These are phyloP conservation scores for Saccharomyces hybrid DNA, from an alignment of 1,139 yeast species.

Conservation along the genomic window DNA sequence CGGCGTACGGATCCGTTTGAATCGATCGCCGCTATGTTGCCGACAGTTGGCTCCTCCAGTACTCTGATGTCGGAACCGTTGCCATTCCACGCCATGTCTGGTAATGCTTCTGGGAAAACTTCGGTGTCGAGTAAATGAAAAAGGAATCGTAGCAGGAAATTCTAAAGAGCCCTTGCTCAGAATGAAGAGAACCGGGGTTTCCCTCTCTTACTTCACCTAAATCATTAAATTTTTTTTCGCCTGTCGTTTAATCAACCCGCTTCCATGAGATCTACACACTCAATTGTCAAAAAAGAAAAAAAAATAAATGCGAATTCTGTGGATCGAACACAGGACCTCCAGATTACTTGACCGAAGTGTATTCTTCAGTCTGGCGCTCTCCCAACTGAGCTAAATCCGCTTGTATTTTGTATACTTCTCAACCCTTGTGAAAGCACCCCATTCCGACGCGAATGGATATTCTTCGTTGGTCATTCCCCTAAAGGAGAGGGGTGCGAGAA, in stretches of 20 bases:
- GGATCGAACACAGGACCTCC: conserved; percentile 90
- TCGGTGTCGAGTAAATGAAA: background rate
- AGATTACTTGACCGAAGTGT: conserved; percentile 38
- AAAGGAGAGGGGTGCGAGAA: background rate
- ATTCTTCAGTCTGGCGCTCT: conserved; percentile 29
- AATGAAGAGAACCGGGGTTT: background rate
- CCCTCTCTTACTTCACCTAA: background rate
- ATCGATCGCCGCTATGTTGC: background rate
- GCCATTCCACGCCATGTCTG: background rate
- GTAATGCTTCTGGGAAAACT: background rate
- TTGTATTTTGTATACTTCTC: background rate
- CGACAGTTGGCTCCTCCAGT: background rate
- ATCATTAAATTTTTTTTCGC: background rate
- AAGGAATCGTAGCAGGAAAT: background rate
- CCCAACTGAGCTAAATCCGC: conserved; percentile 30
- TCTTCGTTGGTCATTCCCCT: background rate
- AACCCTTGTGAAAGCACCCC: background rate
- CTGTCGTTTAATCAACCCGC: background rate
- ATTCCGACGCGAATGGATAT: conserved; percentile 4
- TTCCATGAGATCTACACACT: background rate
- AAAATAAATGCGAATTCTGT: conserved; percentile 60
- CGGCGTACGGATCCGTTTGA: background rate
- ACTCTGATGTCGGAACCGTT: background rate
- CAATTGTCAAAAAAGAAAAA: conserved; percentile 3
- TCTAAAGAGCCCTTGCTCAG: background rate